phyloP scores from a whole-genome alignment of 208 protist species.

The Zelonia costaricensis region DNA sequence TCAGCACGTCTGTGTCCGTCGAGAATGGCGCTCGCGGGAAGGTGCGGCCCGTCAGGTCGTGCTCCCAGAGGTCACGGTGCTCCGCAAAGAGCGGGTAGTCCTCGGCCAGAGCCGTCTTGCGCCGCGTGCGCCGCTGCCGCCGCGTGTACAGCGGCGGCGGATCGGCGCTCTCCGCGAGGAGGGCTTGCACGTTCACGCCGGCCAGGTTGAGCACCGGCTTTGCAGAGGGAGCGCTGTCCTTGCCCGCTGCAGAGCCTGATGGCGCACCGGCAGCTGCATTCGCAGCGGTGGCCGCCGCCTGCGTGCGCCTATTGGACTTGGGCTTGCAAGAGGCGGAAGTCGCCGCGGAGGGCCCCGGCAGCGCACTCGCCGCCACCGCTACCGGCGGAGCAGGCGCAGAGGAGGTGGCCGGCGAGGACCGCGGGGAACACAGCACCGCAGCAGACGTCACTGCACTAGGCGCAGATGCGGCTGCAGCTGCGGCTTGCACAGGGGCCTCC shows the following conservation, averaged over 20 bases:
- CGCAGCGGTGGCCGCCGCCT: too few relatives aligned
- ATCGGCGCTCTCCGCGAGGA: slow-evolving; percentile 47
- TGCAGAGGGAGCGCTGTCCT: not conserved
- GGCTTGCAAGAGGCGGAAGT: not conserved
- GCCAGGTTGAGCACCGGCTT: slow-evolving; percentile 39
- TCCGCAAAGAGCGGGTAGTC: slow-evolving; percentile 55
- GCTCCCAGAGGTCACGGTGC: slow-evolving; percentile 61
- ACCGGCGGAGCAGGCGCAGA: too few relatives aligned
- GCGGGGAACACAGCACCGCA: too few relatives aligned
- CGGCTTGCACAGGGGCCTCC: too few relatives aligned
- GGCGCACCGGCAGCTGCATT: too few relatives aligned
- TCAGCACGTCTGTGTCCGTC: slow-evolving; percentile 72
- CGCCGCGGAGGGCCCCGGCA: not conserved
- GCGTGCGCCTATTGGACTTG: not conserved
- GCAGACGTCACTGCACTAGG: too few relatives aligned
- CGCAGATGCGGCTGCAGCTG: too few relatives aligned
- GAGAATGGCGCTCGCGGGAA: slow-evolving; percentile 67
- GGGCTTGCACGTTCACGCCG: slow-evolving; percentile 39
- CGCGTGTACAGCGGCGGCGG: slow-evolving; percentile 55
- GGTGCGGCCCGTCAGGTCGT: slow-evolving; percentile 23
- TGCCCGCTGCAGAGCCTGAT: not conserved
- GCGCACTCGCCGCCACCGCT: too few relatives aligned
- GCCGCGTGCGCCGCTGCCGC: slow-evolving; percentile 46
- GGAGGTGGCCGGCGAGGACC: too few relatives aligned
- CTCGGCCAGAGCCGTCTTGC: slow-evolving; percentile 40